Percentiles rank a stretch among this genome's conserved stretches.
These are phyloP conservation scores for Cenchrus purpureus DNA, from an alignment of 176 grass and related monocot species.

Conservation along the genomic window DNA sequence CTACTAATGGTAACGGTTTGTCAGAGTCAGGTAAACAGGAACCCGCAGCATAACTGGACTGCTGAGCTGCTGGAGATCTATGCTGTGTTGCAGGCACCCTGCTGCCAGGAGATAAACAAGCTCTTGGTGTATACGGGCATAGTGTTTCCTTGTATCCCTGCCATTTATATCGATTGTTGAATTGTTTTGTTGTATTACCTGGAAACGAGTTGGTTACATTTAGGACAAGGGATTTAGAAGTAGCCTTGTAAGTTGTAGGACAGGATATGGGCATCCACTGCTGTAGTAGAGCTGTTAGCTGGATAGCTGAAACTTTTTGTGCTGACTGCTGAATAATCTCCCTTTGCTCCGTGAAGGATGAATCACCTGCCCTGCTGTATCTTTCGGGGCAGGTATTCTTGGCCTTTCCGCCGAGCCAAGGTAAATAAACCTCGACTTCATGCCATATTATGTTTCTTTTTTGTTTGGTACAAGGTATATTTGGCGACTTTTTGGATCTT, in stretches of 20 bases:
- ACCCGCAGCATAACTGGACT: neutral
- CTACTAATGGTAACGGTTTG: constrained; percentile 43
- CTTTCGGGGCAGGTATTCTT: neutral
- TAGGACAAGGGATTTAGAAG: constrained; percentile 37
- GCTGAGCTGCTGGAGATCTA: neutral
- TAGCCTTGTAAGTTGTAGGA: constrained; percentile 33
- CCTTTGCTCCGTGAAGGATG: neutral
- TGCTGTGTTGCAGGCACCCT: neutral
- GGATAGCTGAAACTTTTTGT: constrained; percentile 7
- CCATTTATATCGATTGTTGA: constrained; percentile 19
- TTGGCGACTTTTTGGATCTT: no score
- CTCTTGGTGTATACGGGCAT: constrained; percentile 11
- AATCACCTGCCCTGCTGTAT: neutral
- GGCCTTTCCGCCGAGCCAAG: neutral
- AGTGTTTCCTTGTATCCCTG: neutral
- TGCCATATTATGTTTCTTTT: neutral
- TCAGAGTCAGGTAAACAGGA: constrained; percentile 45
- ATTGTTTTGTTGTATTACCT: constrained; percentile 37
- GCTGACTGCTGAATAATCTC: constrained; percentile 19
- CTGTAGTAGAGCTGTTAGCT: constrained; percentile 49
- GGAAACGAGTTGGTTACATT: constrained; percentile 28
- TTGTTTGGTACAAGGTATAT: no score
- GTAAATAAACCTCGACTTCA: neutral
- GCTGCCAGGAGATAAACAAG: neutral
- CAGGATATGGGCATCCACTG: constrained; percentile 14